Evolutionary conservation across 345 rosid genomes (phyloP).

Genomic region (Salix koriyanagi): DNA sequence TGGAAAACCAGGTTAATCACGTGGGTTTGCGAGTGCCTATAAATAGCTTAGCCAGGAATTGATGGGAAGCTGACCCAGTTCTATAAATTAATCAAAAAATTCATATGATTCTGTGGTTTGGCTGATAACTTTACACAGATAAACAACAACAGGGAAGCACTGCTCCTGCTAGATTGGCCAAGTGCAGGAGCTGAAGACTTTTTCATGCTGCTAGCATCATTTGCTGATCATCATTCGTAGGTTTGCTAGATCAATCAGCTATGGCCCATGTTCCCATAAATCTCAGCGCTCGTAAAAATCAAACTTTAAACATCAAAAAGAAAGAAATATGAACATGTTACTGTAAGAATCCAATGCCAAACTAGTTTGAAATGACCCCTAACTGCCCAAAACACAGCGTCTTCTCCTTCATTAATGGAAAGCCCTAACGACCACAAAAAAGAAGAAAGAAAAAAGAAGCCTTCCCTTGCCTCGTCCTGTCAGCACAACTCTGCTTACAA

Average conservation of each 20-base stretch:
- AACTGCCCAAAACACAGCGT: constrained; percentile 20
- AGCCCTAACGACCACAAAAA: too few relatives aligned
- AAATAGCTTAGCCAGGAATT: background rate
- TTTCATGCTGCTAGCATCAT: background rate
- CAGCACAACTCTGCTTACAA: background rate
- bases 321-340: background rate
- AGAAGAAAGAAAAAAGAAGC: too few relatives aligned
- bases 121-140: background rate
- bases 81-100: background rate
- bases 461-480: background rate
- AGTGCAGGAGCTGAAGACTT: background rate
- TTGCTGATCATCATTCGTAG: background rate
- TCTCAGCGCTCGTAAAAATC: background rate
- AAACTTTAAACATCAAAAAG: background rate
- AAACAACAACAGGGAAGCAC: background rate
- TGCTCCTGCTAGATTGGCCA: background rate
- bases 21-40: background rate
- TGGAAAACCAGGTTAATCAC: constrained; percentile 3
- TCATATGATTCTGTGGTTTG: constrained; percentile 2
- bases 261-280: background rate
- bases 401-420: constrained; percentile 4
- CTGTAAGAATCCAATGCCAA: constrained; percentile 42
- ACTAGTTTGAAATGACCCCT: constrained; percentile 29
- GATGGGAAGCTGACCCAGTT: background rate
- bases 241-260: background rate